Percentiles rank a stretch among this genome's conserved stretches.
Evolutionary conservation across 352 stramenopile genomes (phyloP).

Genomic region (Pythium plurisporium): DNA sequence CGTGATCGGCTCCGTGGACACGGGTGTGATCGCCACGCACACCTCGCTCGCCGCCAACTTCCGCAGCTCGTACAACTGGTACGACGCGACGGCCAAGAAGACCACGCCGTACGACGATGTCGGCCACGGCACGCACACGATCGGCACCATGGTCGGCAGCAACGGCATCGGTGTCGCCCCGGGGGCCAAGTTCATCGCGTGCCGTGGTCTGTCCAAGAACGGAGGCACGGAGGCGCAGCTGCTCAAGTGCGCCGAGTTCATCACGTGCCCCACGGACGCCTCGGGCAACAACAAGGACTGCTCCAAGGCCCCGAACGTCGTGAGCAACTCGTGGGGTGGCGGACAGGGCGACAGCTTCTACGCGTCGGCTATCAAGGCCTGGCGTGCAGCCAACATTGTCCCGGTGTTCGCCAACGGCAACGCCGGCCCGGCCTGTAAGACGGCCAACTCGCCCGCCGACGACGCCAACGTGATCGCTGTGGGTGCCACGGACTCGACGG

Average conservation of each 20-base stretch:
- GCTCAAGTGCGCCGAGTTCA: slow-evolving; percentile 10
- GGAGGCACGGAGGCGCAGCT: background rate
- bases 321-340: slow-evolving; percentile 17
- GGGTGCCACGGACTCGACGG: slow-evolving; percentile 22
- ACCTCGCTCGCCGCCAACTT: slow-evolving; percentile 6
- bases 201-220: background rate
- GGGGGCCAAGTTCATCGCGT: slow-evolving; percentile 17
- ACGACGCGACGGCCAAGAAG: slow-evolving; percentile 16
- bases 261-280: slow-evolving; percentile 11
- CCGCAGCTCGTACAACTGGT: slow-evolving; percentile 27
- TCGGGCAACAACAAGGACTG: slow-evolving; percentile 10
- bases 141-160: slow-evolving; percentile 21
- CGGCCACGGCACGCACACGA: slow-evolving; percentile 27
- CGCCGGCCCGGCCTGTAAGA: slow-evolving; percentile 25
- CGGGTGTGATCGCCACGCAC: slow-evolving; percentile 21
- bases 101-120: slow-evolving; percentile 12
- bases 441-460: slow-evolving; percentile 18
- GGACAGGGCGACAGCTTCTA: background rate
- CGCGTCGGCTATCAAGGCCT: slow-evolving; percentile 10
- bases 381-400: slow-evolving; percentile 26
- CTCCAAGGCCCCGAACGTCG: slow-evolving; percentile 12
- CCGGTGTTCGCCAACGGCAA: slow-evolving; percentile 33
- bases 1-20: slow-evolving; percentile 27
- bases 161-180: slow-evolving; percentile 25
- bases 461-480: slow-evolving; percentile 32